Percentiles rank a stretch among this genome's conserved stretches.
These are phyloP conservation scores for Apiospora aurea DNA, from an alignment of 2,329 filamentous ascomycete species.

Conservation along the genomic window DNA sequence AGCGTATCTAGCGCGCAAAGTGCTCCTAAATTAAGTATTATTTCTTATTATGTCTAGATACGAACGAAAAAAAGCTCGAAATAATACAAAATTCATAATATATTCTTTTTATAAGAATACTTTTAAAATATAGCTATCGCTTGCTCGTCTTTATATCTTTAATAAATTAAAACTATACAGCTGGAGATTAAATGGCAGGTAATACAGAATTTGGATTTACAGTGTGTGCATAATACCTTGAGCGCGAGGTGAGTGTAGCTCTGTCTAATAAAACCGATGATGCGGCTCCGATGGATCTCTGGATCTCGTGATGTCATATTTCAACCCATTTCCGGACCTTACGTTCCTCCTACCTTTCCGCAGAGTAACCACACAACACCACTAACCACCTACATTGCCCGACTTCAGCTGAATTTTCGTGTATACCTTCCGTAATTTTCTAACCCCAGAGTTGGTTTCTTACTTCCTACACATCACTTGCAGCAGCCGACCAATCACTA, in stretches of 20 bases:
- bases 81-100: no score
- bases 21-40: no score
- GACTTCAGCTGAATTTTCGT: background rate
- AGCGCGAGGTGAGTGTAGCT: background rate
- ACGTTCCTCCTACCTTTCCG: background rate
- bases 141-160: no score
- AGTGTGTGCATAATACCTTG: no score
- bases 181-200: background rate
- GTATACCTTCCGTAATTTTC: background rate
- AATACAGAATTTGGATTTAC: no score
- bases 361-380: conserved; percentile 1
- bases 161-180: no score
- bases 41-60: no score
- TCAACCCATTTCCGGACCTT: conserved; percentile 4
- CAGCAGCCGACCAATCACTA: background rate
- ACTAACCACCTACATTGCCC: background rate
- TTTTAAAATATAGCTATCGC: no score
- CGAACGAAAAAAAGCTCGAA: no score
- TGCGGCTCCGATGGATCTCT: conserved; percentile 25
- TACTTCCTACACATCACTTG: background rate
- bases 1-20: no score
- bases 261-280: background rate
- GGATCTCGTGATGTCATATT: conserved; percentile 28
- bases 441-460: background rate
- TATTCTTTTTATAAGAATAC: no score